phyloP scores from a whole-genome alignment of 164 flowering plant species.

The Piper longum region DNA sequence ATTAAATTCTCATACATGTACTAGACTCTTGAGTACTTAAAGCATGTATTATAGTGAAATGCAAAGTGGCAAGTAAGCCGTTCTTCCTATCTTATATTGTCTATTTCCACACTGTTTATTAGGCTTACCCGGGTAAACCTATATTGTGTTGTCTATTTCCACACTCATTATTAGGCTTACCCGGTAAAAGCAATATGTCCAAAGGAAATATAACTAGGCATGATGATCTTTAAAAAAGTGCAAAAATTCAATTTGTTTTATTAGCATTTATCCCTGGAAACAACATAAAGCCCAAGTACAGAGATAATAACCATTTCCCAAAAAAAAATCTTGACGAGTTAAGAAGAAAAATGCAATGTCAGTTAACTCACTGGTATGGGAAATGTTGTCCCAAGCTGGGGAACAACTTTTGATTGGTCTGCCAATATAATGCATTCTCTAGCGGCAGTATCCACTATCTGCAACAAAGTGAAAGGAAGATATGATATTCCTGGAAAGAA shows the following conservation, averaged over 20 bases:
- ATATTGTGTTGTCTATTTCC: too few species aligned
- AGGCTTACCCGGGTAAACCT: too few species aligned
- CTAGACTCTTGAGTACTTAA: too few species aligned
- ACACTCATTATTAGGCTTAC: too few species aligned
- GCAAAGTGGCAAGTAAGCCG: too few species aligned
- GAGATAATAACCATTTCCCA: not conserved
- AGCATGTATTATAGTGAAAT: too few species aligned
- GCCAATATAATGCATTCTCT: conserved; percentile 19
- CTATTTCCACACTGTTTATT: too few species aligned
- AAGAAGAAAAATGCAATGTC: not conserved
- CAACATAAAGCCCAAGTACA: not conserved
- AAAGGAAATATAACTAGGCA: too few species aligned
- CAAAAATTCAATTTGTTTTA: too few species aligned
- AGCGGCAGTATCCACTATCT: conserved; percentile 20
- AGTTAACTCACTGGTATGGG: conserved; percentile 17
- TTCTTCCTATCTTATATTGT: too few species aligned
- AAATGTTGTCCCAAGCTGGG: conserved; percentile 21
- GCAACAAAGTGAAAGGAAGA: conserved; percentile 1
- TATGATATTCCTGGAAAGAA: not conserved
- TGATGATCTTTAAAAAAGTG: not conserved
- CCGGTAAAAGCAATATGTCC: too few species aligned
- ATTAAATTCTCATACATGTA: too few species aligned
- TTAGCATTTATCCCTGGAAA: not conserved
- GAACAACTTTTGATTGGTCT: conserved; percentile 18
- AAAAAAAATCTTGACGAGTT: not conserved